phyloP scores from a whole-genome alignment of 306 rosid species.

The Adenanthera pavonina region DNA sequence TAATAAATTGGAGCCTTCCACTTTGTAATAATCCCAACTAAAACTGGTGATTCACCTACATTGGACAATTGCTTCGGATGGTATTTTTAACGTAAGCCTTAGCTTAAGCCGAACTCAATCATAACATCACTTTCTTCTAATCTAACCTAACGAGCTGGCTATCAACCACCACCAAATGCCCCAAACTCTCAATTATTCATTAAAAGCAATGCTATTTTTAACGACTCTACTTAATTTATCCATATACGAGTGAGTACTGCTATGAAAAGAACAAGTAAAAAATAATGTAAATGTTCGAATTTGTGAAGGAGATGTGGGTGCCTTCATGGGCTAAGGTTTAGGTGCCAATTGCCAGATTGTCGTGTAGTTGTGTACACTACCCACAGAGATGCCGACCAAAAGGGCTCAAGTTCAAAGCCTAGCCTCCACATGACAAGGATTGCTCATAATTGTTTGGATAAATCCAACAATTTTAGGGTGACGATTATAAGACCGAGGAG shows the following conservation, averaged over 20 bases:
- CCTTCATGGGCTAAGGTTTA: neutral
- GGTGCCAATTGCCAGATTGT: neutral
- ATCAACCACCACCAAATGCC: constrained; percentile 47
- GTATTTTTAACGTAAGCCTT: constrained; percentile 22
- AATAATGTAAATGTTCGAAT: neutral
- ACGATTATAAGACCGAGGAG: constrained; percentile 50
- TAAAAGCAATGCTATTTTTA: neutral
- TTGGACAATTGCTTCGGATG: constrained; percentile 15
- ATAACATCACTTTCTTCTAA: constrained; percentile 44
- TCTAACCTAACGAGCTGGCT: constrained; percentile 48
- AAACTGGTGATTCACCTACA: no score
- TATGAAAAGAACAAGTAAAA: neutral
- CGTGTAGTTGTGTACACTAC: no score
- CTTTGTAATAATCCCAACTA: no score
- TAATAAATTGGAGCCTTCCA: no score
- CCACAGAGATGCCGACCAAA: constrained; percentile 50
- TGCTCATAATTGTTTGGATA: constrained; percentile 49
- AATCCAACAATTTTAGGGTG: constrained; percentile 25
- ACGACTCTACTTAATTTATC: neutral
- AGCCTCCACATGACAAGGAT: constrained; percentile 39
- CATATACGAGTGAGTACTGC: neutral
- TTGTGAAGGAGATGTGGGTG: neutral
- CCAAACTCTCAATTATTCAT: constrained; percentile 4
- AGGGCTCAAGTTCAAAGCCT: constrained; percentile 33
- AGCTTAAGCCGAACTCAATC: constrained; percentile 54